Base-by-base conservation (phyloP, 1,139 yeast genomes). In the Geotrichum phurueaensis region DNA sequence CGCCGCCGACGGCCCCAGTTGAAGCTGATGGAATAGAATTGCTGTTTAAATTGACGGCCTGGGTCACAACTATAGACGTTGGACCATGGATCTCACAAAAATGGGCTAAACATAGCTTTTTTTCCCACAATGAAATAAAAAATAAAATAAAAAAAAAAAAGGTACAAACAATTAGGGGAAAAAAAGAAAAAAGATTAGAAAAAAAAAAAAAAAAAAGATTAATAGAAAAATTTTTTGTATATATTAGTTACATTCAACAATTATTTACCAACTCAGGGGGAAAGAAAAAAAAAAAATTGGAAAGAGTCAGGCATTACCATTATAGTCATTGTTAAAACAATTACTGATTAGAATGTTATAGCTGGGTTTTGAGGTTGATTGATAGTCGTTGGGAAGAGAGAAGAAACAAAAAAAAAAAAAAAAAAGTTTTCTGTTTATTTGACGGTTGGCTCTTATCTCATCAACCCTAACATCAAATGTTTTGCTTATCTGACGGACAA, bases 51-150 rank as follows among this genome's bases (percentile, higher is more conserved):
- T 62, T 60, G 49, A 62, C 75, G 27, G 71, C 66, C 68, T 87
- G 94, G 0, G 96, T 87, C 67, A 92, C 88, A 68, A 86, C 74
- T n/a, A 89, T 79, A 54, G 86, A 81, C 20, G 86, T 79, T 0
- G 96, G 96, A 0, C 96, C 96, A 70, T 89, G 96, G 39, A 86
- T 79, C 73, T 89, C 96, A 73, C 96, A 89, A 71, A 89, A 89
- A 69, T 89, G 96, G 0, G 91, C 87, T 62, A 89, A 71, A 53
- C 90, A 81, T 22, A 87, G 76, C 61, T 23, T 56, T 22, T 33
- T 10, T 15, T 36, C 10, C 18, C 18, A 13, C 2, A n/a, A n/a
- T 7, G n/a, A 53, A 36, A 53, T 39, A 15, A 53, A 49, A 22
- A 39, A 13, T 9, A 12, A 23, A 52, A 27, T 7, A 27, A 18